Percentiles rank a stretch among this genome's conserved stretches.
Evolutionary conservation across 208 protist genomes (phyloP).

Genomic region (Trypanosoma avium): DNA sequence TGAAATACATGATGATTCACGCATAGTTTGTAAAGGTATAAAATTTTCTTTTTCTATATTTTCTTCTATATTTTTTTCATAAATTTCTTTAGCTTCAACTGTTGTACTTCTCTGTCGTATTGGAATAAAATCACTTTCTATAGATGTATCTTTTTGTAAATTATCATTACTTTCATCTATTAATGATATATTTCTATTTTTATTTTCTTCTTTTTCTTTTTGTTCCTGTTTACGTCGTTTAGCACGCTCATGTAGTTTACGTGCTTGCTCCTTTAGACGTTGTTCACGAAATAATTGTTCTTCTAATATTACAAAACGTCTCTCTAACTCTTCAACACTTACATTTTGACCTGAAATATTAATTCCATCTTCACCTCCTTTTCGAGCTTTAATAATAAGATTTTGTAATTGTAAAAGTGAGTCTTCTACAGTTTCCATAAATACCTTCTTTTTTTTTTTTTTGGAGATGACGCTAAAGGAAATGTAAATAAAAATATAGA

Average conservation of each 20-base stretch:
- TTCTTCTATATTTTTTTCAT: background rate
- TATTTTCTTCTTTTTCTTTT: background rate
- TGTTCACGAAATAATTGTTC: slow-evolving; percentile 10
- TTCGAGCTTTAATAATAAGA: slow-evolving; percentile 5
- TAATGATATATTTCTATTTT: background rate
- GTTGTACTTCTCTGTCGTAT: background rate
- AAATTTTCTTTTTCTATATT: background rate
- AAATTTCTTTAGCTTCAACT: background rate
- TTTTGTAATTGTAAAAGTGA: slow-evolving; percentile 12
- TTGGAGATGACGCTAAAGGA: too few species aligned
- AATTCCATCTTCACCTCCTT: background rate
- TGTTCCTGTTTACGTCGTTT: slow-evolving; percentile 9
- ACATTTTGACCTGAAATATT: background rate
- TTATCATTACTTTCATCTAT: too few species aligned
- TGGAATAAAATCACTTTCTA: background rate
- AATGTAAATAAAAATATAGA: too few species aligned
- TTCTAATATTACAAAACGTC: slow-evolving; percentile 6
- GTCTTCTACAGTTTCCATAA: slow-evolving; percentile 5
- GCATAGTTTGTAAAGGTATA: background rate
- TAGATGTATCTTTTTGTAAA: too few species aligned
- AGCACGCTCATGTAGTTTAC: background rate
- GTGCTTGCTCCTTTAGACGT: background rate
- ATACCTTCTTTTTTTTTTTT: too few species aligned
- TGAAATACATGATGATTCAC: background rate
- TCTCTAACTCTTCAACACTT: slow-evolving; percentile 10